These are phyloP conservation scores for Rhodotorula sp. DNA, from an alignment of 1,284 basidiomycete genomes.

Conservation along the genomic window DNA sequence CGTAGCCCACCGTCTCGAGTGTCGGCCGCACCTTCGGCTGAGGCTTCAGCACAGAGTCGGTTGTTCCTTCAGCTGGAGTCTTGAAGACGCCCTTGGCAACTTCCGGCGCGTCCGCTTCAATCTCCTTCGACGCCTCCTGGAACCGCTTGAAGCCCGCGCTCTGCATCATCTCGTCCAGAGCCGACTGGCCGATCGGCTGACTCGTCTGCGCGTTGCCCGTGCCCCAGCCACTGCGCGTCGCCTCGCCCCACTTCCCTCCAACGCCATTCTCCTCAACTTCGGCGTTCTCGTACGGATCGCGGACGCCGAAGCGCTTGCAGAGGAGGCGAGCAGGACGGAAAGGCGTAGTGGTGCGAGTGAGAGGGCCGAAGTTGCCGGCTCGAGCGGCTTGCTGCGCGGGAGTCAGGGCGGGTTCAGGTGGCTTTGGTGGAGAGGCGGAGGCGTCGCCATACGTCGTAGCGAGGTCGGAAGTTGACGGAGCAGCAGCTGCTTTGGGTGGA, in stretches of 20 bases:
- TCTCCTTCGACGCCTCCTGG: constrained; percentile 13
- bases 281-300: constrained; percentile 66
- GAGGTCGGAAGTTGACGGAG: constrained; percentile 54
- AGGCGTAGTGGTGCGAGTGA: constrained; percentile 64
- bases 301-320: constrained; percentile 92
- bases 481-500: constrained; percentile 63
- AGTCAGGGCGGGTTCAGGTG: constrained; percentile 56
- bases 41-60: not conserved
- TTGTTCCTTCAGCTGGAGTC: not conserved
- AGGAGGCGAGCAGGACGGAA: constrained; percentile 80
- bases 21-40: constrained; percentile 26
- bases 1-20: constrained; percentile 63
- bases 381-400: constrained; percentile 76
- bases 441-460: constrained; percentile 46
- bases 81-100: constrained; percentile 20
- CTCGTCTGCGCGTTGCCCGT: not conserved
- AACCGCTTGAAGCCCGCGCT: constrained; percentile 26
- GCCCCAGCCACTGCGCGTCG: constrained; percentile 25
- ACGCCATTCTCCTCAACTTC: not conserved
- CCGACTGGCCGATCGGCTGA: constrained; percentile 31
- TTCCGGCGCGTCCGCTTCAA: constrained; percentile 10
- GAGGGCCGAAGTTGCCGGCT: constrained; percentile 78
- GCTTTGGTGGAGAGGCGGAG: constrained; percentile 39
- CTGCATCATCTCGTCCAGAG: constrained; percentile 40
- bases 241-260: constrained; percentile 35